A percentile compares a stretch with the other conserved stretches of the same genome.
Evolutionary conservation across 2,329 filamentous ascomycete species (phyloP).

Genomic region (Neospermospora avenae): DNA sequence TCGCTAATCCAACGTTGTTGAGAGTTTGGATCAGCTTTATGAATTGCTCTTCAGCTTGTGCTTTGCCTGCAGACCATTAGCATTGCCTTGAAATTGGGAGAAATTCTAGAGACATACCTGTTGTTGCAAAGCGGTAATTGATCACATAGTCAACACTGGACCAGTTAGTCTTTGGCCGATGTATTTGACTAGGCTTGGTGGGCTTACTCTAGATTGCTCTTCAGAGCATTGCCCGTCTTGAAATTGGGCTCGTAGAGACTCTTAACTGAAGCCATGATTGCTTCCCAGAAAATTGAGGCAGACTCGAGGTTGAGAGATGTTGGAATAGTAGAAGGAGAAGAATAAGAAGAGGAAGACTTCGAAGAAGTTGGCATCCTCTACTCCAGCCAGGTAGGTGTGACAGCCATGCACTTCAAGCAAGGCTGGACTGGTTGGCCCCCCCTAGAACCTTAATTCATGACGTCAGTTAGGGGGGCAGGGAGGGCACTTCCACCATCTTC

Average conservation of each 20-base stretch:
- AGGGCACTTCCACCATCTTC: no score
- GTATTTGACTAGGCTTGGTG: neutral
- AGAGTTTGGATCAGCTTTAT: conserved; percentile 74
- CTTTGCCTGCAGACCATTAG: conserved; percentile 50
- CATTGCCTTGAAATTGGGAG: conserved; percentile 7
- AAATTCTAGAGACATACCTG: conserved; percentile 46
- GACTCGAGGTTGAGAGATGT: conserved; percentile 10
- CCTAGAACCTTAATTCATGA: no score
- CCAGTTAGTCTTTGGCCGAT: conserved; percentile 9
- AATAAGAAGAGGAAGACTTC: neutral
- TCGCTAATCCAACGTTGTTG: conserved; percentile 74
- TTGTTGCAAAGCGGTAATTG: conserved; percentile 68
- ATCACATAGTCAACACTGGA: conserved; percentile 83
- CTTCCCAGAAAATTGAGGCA: conserved; percentile 8
- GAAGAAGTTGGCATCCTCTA: conserved; percentile 18
- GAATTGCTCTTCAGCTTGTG: conserved; percentile 71
- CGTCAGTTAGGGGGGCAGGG: conserved; percentile 10
- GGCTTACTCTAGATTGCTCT: conserved; percentile 43
- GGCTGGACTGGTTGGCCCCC: neutral
- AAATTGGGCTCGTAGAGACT: conserved; percentile 25
- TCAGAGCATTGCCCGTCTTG: conserved; percentile 22
- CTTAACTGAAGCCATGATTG: conserved; percentile 30
- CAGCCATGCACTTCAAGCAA: neutral
- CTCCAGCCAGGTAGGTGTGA: neutral
- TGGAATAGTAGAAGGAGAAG: conserved; percentile 7